Conservation (phyloP, 2,329 filamentous ascomycete species). For the Penicillium aurantiogriseum region DNA sequence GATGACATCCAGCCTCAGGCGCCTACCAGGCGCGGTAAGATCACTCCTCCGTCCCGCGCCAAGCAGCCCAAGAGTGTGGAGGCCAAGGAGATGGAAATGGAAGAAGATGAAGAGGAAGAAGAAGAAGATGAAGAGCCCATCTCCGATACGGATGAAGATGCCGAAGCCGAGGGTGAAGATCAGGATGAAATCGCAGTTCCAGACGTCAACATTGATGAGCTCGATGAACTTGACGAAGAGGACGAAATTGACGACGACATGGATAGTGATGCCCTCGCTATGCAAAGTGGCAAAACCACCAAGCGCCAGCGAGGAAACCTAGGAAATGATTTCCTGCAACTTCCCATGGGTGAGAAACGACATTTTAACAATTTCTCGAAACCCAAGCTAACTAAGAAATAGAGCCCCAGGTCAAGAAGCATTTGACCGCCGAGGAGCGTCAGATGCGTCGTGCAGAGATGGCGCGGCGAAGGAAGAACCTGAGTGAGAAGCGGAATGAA, state of each 20-base stretch:
- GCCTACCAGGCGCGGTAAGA: slow-evolving; percentile 39
- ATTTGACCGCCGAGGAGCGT: slow-evolving; percentile 70
- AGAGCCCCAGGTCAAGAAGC: slow-evolving; percentile 71
- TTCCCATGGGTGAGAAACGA: slow-evolving; percentile 54
- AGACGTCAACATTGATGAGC: slow-evolving; percentile 39
- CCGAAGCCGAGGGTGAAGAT: slow-evolving; percentile 50
- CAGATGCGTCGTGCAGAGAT: slow-evolving; percentile 72
- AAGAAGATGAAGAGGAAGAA: slow-evolving; percentile 34
- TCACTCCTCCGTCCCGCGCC: slow-evolving; percentile 35
- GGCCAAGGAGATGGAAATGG: slow-evolving; percentile 48
- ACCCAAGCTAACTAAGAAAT: slow-evolving; percentile 17
- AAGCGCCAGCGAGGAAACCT: slow-evolving; percentile 65
- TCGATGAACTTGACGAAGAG: slow-evolving; percentile 42
- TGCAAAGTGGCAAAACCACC: slow-evolving; percentile 64
- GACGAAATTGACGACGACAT: slow-evolving; percentile 45
- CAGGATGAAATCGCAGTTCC: slow-evolving; percentile 48
- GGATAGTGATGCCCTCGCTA: slow-evolving; percentile 45
- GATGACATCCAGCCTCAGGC: slow-evolving; percentile 45
- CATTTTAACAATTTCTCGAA: not conserved
- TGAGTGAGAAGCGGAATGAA: slow-evolving; percentile 74
- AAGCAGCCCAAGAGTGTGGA: slow-evolving; percentile 46
- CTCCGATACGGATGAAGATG: slow-evolving; percentile 48
- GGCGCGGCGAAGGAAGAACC: slow-evolving; percentile 69
- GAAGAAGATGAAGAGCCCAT: slow-evolving; percentile 51
- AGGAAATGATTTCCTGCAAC: slow-evolving; percentile 50